Conservation (phyloP, 371 early-diverging fungal species). For the Syncephalastrum monosporum region DNA sequence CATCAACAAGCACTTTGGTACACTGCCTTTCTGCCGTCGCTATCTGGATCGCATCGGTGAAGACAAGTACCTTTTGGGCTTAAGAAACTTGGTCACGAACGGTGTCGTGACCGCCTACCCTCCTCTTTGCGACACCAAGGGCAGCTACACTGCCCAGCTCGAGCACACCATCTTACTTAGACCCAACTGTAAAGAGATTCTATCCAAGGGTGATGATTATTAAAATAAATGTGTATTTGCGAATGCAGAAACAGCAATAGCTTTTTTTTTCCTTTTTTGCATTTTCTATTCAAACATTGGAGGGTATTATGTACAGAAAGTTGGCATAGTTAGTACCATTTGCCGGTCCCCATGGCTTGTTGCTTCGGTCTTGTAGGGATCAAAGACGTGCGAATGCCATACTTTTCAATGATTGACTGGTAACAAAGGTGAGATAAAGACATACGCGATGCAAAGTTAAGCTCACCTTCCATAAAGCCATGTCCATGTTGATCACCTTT, state of each 20-base stretch:
- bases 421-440: background rate
- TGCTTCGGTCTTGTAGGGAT: constrained; percentile 60
- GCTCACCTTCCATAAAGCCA: constrained; percentile 66
- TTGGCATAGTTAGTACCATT: constrained; percentile 38
- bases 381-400: constrained; percentile 54
- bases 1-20: constrained; percentile 94
- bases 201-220: constrained; percentile 55
- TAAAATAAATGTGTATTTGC: constrained; percentile 8
- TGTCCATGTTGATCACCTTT: constrained; percentile 79
- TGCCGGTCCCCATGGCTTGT: constrained; percentile 27
- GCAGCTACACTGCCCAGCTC: constrained; percentile 96
- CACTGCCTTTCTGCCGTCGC: constrained; percentile 97
- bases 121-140: constrained; percentile 91
- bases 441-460: background rate
- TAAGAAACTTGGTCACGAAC: constrained; percentile 85
- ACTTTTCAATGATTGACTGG: constrained; percentile 66
- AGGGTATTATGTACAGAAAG: no score
- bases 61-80: constrained; percentile 79
- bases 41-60: constrained; percentile 95
- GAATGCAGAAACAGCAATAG: no score
- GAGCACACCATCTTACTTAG: constrained; percentile 96
- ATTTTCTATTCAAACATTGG: no score
- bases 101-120: constrained; percentile 93
- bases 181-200: constrained; percentile 87
- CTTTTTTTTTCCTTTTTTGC: no score